These are phyloP conservation scores for Xylariaceae sp. DNA, from an alignment of 2,329 filamentous ascomycete species.

Conservation along the genomic window DNA sequence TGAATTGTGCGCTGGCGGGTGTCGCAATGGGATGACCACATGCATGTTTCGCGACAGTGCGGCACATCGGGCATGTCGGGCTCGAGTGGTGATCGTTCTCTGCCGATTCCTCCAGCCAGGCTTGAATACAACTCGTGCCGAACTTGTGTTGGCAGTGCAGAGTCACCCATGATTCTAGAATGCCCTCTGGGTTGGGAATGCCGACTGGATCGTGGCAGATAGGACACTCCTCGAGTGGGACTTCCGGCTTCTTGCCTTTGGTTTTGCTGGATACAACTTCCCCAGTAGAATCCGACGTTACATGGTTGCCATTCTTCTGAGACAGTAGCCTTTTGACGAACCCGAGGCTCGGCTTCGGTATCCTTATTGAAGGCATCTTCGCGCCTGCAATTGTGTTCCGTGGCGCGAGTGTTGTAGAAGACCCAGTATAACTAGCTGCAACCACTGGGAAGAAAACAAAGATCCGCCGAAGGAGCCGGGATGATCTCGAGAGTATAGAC, in stretches of 20 bases:
- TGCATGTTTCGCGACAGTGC: slow-evolving; percentile 31
- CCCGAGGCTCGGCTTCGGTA: slow-evolving; percentile 23
- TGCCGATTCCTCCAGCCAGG: slow-evolving; percentile 38
- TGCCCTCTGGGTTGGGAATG: slow-evolving; percentile 35
- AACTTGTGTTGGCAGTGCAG: slow-evolving; percentile 45
- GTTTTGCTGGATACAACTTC: slow-evolving; percentile 13
- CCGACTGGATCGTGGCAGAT: slow-evolving; percentile 45
- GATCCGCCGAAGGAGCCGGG: too few species aligned
- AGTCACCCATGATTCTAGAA: slow-evolving; percentile 38
- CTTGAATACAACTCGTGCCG: slow-evolving; percentile 42
- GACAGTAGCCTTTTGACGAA: slow-evolving; percentile 27
- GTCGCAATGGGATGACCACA: slow-evolving; percentile 29
- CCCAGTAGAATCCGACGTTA: slow-evolving; percentile 1
- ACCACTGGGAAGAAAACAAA: too few species aligned
- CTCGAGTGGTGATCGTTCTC: slow-evolving; percentile 31
- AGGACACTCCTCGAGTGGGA: slow-evolving; percentile 35
- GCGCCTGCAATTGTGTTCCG: not conserved
- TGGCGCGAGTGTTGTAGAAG: not conserved
- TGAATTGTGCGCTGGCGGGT: slow-evolving; percentile 7
- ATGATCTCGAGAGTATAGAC: too few species aligned
- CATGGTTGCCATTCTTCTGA: slow-evolving; percentile 6
- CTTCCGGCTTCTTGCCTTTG: slow-evolving; percentile 6
- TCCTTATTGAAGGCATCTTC: slow-evolving; percentile 17
- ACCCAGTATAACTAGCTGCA: not conserved
- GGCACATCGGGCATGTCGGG: slow-evolving; percentile 42